Conservation (phyloP, 2,329 filamentous ascomycete genomes). For the Bimuria novae-zelandiae region DNA sequence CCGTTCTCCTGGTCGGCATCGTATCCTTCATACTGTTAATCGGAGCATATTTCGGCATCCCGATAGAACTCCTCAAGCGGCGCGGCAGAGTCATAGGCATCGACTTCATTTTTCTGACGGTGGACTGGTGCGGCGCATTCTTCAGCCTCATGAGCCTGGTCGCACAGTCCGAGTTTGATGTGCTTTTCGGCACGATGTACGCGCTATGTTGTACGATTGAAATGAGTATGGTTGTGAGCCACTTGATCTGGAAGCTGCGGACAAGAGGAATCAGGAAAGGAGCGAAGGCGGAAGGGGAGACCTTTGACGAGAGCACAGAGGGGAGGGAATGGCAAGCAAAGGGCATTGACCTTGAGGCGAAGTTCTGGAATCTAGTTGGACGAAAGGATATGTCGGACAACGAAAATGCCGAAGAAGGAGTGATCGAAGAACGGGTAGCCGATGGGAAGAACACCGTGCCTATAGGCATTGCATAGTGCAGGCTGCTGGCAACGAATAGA, state of each 20-base stretch:
- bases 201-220: slow-evolving; percentile 61
- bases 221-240: slow-evolving; percentile 60
- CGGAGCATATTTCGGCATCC: slow-evolving; percentile 60
- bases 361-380: slow-evolving; percentile 11
- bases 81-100: slow-evolving; percentile 63
- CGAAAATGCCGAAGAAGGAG: not conserved
- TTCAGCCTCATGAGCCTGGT: slow-evolving; percentile 65
- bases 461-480: not conserved
- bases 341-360: slow-evolving; percentile 25
- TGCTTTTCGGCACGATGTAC: slow-evolving; percentile 63
- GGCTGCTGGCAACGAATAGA: not conserved
- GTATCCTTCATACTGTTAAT: slow-evolving; percentile 60
- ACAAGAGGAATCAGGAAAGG: slow-evolving; percentile 56
- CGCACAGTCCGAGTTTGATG: slow-evolving; percentile 62
- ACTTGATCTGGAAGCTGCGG: slow-evolving; percentile 60
- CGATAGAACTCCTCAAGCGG: slow-evolving; percentile 64
- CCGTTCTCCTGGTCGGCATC: slow-evolving; percentile 59
- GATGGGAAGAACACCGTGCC: slow-evolving; percentile 6
- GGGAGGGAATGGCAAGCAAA: slow-evolving; percentile 26
- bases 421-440: not conserved
- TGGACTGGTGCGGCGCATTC: slow-evolving; percentile 64
- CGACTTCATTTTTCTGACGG: slow-evolving; percentile 60
- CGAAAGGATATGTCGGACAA: not conserved
- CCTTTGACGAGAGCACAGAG: slow-evolving; percentile 57
- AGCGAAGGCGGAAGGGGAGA: slow-evolving; percentile 46